A percentile compares a stretch with the other conserved stretches of the same genome.
phyloP scores from a whole-genome alignment of 306 rosid species.

The Herpetospermum pedunculosum region DNA sequence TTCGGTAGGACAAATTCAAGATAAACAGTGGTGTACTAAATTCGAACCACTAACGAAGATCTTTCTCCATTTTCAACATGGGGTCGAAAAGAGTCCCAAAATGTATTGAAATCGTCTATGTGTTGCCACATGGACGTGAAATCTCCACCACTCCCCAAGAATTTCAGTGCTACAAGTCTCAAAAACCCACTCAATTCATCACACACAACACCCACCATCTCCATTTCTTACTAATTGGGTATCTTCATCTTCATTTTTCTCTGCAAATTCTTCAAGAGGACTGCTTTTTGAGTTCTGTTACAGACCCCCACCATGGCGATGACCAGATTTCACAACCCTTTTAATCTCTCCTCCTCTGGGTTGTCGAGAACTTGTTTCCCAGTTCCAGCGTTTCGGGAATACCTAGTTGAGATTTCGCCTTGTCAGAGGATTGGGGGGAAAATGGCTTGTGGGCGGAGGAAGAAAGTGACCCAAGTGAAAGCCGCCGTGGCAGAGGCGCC shows the following conservation, averaged over 20 bases:
- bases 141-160: background rate
- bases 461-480: conserved; percentile 22
- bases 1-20: background rate
- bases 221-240: background rate
- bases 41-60: background rate
- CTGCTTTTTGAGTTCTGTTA: background rate
- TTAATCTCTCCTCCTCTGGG: conserved; percentile 36
- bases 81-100: background rate
- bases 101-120: background rate
- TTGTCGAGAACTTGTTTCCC: conserved; percentile 37
- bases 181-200: background rate
- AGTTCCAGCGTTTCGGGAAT: conserved; percentile 23
- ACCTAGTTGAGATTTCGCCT: conserved; percentile 27
- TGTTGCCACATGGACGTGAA: background rate
- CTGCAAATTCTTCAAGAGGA: background rate
- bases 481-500: conserved; percentile 37
- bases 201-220: background rate
- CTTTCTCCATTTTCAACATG: background rate
- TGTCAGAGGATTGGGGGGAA: conserved; percentile 18
- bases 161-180: background rate
- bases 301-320: conserved; percentile 39
- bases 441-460: conserved; percentile 18
- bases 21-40: background rate
- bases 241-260: background rate
- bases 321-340: conserved; percentile 29